Percentiles rank a stretch among this genome's conserved stretches.
Conservation (phyloP, 805 yeast species). For the Isabelozyma pseudorhagii region DNA sequence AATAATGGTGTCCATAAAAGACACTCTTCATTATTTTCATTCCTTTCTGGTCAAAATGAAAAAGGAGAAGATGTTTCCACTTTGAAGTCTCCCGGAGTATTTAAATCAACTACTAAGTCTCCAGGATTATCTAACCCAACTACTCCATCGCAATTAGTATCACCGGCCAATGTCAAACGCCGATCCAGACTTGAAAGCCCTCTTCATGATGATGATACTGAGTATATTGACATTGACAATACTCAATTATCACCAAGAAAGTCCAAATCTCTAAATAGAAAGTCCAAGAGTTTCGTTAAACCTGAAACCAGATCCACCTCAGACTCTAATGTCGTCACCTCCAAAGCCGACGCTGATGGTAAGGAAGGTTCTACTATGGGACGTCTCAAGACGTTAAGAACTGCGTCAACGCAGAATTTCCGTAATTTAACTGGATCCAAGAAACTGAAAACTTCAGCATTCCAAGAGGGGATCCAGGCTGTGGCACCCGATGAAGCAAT, state of each 20-base stretch:
- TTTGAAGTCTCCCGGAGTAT: not conserved
- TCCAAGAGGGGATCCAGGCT: conserved; percentile 80
- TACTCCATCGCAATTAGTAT: conserved; percentile 3
- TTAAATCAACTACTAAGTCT: not conserved
- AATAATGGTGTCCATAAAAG: conserved; percentile 42
- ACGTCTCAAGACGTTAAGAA: conserved; percentile 49
- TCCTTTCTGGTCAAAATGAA: conserved; percentile 35
- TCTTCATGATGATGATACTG: not conserved
- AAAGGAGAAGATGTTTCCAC: not conserved
- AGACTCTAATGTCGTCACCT: conserved; percentile 34
- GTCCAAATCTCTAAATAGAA: conserved; percentile 12
- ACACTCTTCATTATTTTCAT: conserved; percentile 59
- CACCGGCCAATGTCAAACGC: conserved; percentile 24
- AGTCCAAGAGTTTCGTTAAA: conserved; percentile 1
- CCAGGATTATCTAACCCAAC: conserved; percentile 3
- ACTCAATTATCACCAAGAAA: conserved; percentile 35
- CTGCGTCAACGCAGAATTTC: conserved; percentile 52
- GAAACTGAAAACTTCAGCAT: conserved; percentile 73
- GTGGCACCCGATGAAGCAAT: conserved; percentile 77
- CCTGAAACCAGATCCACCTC: conserved; percentile 28
- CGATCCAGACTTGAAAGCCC: conserved; percentile 4
- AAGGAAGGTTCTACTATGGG: no score
- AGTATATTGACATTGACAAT: conserved; percentile 27
- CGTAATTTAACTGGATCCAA: conserved; percentile 43
- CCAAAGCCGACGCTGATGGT: conserved; percentile 4